These are phyloP conservation scores for Mikania micrantha DNA, from an alignment of 129 eudicot genomes.

Conservation along the genomic window DNA sequence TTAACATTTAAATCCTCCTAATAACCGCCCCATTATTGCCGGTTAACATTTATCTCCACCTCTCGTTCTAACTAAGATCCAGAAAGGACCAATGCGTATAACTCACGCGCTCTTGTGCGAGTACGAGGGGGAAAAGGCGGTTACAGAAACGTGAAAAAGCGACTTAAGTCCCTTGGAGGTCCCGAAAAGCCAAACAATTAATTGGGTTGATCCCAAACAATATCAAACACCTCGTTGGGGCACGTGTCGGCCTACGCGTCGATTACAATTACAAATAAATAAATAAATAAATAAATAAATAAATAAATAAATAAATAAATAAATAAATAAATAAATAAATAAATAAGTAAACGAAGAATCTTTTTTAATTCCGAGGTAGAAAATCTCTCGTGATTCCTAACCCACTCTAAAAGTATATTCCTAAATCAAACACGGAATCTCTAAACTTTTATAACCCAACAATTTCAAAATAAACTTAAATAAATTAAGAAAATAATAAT, in stretches of 20 bases:
- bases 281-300: no score
- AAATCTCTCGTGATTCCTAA: conserved; percentile 31
- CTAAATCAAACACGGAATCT: conserved; percentile 19
- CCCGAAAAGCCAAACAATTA: conserved; percentile 28
- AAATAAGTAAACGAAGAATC: not conserved
- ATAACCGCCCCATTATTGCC: no score
- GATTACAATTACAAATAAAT: no score
- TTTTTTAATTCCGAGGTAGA: no score
- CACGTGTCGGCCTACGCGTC: conserved; percentile 8
- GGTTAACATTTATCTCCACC: no score
- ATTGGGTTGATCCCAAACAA: not conserved
- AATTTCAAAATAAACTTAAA: not conserved
- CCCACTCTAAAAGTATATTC: conserved; percentile 28
- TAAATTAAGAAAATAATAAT: not conserved
- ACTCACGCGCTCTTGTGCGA: not conserved
- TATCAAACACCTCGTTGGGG: not conserved
- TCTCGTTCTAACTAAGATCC: not conserved
- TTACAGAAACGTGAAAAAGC: conserved; percentile 20
- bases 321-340: not conserved
- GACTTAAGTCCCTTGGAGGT: conserved; percentile 27
- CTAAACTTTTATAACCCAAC: not conserved
- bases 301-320: not conserved
- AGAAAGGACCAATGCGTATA: not conserved
- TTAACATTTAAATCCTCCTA: no score
- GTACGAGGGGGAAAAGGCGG: not conserved